These are phyloP conservation scores for Populus alba DNA, from an alignment of 345 rosid genomes.

Conservation along the genomic window DNA sequence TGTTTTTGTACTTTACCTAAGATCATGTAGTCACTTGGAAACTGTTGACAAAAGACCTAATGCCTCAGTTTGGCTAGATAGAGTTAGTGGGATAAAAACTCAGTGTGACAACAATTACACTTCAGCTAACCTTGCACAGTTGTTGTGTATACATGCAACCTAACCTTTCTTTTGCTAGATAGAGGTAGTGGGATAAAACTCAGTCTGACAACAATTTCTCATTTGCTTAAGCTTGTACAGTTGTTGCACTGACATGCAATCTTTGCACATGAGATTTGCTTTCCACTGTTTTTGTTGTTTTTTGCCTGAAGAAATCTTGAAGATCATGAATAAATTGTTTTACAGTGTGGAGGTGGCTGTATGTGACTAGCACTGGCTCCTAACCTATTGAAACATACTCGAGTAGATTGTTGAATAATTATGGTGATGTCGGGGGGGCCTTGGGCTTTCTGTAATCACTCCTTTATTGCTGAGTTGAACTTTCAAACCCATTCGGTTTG, in stretches of 20 bases:
- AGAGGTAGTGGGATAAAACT: not conserved
- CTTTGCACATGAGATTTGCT: not conserved
- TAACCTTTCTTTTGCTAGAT: not conserved
- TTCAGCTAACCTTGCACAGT: not conserved
- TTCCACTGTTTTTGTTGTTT: not conserved
- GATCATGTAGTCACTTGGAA: not conserved
- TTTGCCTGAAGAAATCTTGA: not conserved
- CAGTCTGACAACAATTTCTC: not conserved
- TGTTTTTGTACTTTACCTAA: not conserved
- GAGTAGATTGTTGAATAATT: not conserved
- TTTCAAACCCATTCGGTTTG: not conserved
- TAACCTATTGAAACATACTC: not conserved
- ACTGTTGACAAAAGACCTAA: not conserved
- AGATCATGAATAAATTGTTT: not conserved
- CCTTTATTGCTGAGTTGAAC: not conserved
- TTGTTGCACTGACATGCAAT: not conserved
- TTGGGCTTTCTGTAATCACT: not conserved
- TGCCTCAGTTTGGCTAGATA: not conserved
- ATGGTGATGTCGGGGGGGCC: not conserved
- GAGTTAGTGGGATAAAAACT: not conserved
- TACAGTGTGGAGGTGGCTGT: not conserved
- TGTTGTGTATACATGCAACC: not conserved
- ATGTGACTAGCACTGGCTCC: not conserved
- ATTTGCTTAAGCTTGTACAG: not conserved
- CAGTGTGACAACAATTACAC: not conserved